Evolutionary conservation across 257 asterid species (phyloP).

Genomic region (Anisodus acutangulus): DNA sequence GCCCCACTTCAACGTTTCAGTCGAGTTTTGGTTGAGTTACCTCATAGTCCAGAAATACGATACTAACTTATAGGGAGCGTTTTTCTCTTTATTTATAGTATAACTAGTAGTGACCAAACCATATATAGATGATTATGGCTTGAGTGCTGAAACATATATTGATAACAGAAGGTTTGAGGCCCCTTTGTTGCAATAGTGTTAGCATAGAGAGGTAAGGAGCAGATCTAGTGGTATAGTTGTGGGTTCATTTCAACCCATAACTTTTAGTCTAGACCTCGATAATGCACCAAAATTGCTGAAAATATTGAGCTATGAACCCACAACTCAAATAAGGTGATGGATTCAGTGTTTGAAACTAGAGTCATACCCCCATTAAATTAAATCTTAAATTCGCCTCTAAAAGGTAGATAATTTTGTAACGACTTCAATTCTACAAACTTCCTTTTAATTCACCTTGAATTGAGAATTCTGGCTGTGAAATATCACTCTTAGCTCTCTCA

Average conservation of each 20-base stretch:
- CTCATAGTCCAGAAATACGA: constrained; percentile 68
- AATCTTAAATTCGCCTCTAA: no score
- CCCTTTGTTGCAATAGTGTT: background rate
- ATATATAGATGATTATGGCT: background rate
- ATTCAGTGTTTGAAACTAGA: no score
- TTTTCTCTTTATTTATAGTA: background rate
- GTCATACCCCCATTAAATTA: no score
- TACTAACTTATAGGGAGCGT: constrained; percentile 30
- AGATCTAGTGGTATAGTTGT: no score
- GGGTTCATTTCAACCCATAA: no score
- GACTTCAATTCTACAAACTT: background rate
- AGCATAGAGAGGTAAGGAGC: background rate
- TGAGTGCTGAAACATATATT: background rate
- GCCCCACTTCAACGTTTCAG: constrained; percentile 64
- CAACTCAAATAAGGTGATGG: no score
- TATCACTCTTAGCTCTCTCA: background rate
- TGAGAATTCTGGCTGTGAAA: background rate
- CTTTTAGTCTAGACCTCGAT: no score
- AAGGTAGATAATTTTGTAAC: no score
- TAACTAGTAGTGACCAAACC: background rate
- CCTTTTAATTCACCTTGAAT: background rate
- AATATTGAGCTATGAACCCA: no score
- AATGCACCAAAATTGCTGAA: no score
- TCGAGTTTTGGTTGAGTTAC: constrained; percentile 76
- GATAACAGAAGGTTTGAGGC: background rate